A percentile compares a stretch with the other conserved stretches of the same genome.
These are phyloP conservation scores for Verticillium tricorpus DNA, from an alignment of 2,329 filamentous ascomycete species.

Conservation along the genomic window DNA sequence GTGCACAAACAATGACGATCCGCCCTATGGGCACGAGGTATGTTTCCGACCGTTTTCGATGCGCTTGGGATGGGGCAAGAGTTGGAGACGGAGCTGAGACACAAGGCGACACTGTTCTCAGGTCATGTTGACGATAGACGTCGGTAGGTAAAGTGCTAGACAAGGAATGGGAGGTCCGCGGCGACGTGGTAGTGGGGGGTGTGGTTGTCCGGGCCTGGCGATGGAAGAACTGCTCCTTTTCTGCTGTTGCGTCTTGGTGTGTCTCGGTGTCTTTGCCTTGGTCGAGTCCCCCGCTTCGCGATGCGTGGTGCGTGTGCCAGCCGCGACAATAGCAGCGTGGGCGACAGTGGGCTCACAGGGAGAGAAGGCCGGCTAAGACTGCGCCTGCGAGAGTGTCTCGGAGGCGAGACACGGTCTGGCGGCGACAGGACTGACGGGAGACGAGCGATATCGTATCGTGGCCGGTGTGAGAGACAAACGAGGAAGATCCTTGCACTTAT, in stretches of 20 bases:
- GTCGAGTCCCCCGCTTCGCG: not conserved
- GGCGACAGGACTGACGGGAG: not conserved
- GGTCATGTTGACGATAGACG: not conserved
- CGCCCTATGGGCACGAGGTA: not conserved
- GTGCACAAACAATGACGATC: not conserved
- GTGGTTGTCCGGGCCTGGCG: not conserved
- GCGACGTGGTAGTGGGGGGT: not conserved
- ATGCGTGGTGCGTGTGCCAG: not conserved
- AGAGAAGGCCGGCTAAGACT: not conserved
- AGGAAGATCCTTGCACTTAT: constrained; percentile 2
- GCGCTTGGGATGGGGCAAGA: not conserved
- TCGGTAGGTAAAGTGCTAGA: not conserved
- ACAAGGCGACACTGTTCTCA: not conserved
- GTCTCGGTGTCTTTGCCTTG: not conserved
- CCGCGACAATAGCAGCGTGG: not conserved
- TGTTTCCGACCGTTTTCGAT: not conserved
- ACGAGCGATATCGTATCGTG: not conserved
- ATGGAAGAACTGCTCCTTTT: not conserved
- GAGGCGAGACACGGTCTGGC: not conserved
- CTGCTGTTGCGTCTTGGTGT: not conserved
- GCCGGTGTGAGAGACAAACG: constrained; percentile 1
- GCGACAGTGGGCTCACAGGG: not conserved
- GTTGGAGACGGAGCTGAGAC: not conserved
- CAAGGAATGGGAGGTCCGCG: not conserved
- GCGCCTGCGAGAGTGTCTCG: not conserved